Evolutionary conservation across 2,329 filamentous ascomycete genomes (phyloP).

Genomic region (Phialophora verrucosa): DNA sequence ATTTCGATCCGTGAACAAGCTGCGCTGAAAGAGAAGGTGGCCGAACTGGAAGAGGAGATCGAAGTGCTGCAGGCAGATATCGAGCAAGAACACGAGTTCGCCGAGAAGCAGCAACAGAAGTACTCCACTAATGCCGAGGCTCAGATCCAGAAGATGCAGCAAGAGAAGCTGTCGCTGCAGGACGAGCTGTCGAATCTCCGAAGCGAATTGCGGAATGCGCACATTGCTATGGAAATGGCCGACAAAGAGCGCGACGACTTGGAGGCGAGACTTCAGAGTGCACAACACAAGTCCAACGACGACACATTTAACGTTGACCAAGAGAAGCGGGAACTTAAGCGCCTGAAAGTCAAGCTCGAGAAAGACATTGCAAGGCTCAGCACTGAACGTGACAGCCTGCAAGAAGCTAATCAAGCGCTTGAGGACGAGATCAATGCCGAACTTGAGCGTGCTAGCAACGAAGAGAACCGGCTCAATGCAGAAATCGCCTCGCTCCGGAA

Average conservation of each 20-base stretch:
- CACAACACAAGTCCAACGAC: slow-evolving; percentile 58
- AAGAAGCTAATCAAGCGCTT: slow-evolving; percentile 63
- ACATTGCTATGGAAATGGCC: slow-evolving; percentile 61
- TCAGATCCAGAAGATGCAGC: slow-evolving; percentile 62
- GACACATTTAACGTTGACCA: slow-evolving; percentile 68
- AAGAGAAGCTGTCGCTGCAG: slow-evolving; percentile 68
- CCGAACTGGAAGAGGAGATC: slow-evolving; percentile 76
- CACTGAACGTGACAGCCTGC: slow-evolving; percentile 66
- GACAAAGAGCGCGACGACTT: slow-evolving; percentile 72
- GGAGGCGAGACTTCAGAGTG: slow-evolving; percentile 63
- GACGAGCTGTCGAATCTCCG: slow-evolving; percentile 66
- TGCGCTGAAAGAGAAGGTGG: slow-evolving; percentile 67
- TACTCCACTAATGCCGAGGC: slow-evolving; percentile 64
- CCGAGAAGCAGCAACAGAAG: slow-evolving; percentile 62
- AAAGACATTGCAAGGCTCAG: slow-evolving; percentile 68
- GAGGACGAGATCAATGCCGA: slow-evolving; percentile 70
- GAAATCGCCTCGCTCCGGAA: slow-evolving; percentile 58
- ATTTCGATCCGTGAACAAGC: slow-evolving; percentile 68
- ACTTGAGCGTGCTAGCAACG: slow-evolving; percentile 68
- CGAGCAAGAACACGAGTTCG: slow-evolving; percentile 69
- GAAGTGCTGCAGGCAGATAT: slow-evolving; percentile 71
- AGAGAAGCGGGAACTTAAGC: slow-evolving; percentile 71
- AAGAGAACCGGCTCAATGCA: slow-evolving; percentile 65
- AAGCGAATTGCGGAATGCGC: slow-evolving; percentile 65
- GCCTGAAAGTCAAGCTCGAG: slow-evolving; percentile 71